Evolutionary conservation across 2,329 filamentous ascomycete genomes (phyloP).

Genomic region (Nemania sp.): DNA sequence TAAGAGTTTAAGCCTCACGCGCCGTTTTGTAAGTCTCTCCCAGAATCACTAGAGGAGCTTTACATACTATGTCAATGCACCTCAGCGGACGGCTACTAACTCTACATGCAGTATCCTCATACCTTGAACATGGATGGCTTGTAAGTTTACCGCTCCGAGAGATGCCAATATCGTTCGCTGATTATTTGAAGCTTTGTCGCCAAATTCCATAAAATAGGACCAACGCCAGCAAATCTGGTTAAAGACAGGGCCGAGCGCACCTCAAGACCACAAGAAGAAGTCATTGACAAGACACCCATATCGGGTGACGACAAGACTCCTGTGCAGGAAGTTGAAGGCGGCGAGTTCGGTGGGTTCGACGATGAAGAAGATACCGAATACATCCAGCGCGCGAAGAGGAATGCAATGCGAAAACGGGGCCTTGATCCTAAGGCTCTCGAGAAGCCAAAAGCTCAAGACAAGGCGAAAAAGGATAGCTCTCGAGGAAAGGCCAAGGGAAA

Average conservation of each 20-base stretch:
- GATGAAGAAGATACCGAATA: slow-evolving; percentile 78
- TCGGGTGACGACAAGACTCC: slow-evolving; percentile 59
- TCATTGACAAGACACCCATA: slow-evolving; percentile 78
- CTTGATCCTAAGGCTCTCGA: slow-evolving; percentile 74
- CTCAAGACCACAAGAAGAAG: slow-evolving; percentile 56
- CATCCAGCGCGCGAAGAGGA: slow-evolving; percentile 79
- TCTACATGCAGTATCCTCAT: slow-evolving; percentile 33
- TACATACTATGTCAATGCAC: not conserved
- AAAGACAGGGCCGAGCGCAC: slow-evolving; percentile 46
- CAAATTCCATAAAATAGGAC: slow-evolving; percentile 93
- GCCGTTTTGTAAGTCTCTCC: slow-evolving; percentile 69
- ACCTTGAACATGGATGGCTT: slow-evolving; percentile 95
- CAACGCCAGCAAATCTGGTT: slow-evolving; percentile 73
- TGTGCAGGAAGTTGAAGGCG: slow-evolving; percentile 55
- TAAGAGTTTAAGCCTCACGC: slow-evolving; percentile 82
- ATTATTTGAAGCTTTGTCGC: slow-evolving; percentile 70
- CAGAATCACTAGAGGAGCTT: not conserved
- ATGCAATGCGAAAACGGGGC: slow-evolving; percentile 78
- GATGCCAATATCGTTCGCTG: not conserved
- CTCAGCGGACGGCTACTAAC: slow-evolving; percentile 10
- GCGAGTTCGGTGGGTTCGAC: slow-evolving; percentile 78
- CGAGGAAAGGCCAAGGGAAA: slow-evolving; percentile 37
- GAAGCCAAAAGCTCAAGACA: slow-evolving; percentile 45
- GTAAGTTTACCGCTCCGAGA: slow-evolving; percentile 57
- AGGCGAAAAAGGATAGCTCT: slow-evolving; percentile 25